These are phyloP conservation scores for Aspergillus sclerotialis DNA, from an alignment of 2,329 filamentous ascomycete species.

Conservation along the genomic window DNA sequence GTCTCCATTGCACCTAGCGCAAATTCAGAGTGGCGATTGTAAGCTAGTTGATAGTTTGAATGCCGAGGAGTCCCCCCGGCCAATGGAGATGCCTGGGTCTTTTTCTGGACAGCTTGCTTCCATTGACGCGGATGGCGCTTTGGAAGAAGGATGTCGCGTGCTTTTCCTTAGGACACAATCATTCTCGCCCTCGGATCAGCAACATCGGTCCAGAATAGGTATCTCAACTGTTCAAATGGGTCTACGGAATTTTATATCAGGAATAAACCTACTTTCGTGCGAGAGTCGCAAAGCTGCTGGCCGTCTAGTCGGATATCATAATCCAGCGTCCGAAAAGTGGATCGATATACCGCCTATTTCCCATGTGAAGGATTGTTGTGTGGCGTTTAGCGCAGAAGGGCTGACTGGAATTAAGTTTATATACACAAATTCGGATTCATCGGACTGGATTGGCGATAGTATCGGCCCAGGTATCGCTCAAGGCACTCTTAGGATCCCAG, in stretches of 20 bases:
- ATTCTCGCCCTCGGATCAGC: not conserved
- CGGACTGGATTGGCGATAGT: constrained; percentile 5
- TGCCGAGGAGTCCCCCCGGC: not conserved
- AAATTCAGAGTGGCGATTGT: not conserved
- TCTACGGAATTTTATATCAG: constrained; percentile 3
- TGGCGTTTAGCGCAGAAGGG: constrained; percentile 5
- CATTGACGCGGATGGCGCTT: not conserved
- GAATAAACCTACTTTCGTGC: constrained; percentile 1
- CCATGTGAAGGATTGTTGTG: not conserved
- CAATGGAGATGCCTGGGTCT: not conserved
- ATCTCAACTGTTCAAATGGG: constrained; percentile 7
- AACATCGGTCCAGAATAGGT: not conserved
- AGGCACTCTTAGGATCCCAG: constrained; percentile 1
- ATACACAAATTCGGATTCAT: constrained; percentile 1
- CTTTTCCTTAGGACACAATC: constrained; percentile 1
- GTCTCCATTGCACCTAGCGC: not conserved
- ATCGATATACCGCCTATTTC: not conserved
- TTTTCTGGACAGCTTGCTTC: constrained; percentile 1
- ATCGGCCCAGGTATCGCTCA: constrained; percentile 1
- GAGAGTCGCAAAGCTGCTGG: not conserved
- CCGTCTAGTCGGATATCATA: constrained; percentile 3
- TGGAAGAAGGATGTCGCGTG: constrained; percentile 3
- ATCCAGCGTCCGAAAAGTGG: not conserved
- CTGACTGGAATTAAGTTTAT: constrained; percentile 5
- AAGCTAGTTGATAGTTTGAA: not conserved